Conservation (phyloP, 2,329 filamentous ascomycete species). For the Alternaria atra region DNA sequence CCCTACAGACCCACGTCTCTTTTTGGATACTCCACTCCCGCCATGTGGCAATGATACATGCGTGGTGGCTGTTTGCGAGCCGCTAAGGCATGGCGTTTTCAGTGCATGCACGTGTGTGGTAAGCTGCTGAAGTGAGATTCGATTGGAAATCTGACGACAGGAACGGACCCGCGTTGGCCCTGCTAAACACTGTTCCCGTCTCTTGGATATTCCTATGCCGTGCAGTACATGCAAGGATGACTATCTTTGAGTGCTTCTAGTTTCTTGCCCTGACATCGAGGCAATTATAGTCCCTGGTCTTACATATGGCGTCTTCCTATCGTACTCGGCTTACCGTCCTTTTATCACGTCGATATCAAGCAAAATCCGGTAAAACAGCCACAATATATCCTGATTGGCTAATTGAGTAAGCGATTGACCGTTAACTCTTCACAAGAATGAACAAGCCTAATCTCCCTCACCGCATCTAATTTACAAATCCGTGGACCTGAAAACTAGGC, state of each 20-base stretch:
- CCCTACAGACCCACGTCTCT: background rate
- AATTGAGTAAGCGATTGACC: conserved; percentile 22
- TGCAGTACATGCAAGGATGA: conserved; percentile 5
- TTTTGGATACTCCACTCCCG: conserved; percentile 8
- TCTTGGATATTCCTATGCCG: background rate
- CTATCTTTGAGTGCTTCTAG: background rate
- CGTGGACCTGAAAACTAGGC: background rate
- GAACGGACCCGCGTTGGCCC: background rate
- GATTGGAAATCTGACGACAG: background rate
- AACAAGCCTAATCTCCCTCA: conserved; percentile 13
- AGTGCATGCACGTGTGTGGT: background rate
- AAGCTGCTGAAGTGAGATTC: background rate
- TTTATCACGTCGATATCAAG: conserved; percentile 5
- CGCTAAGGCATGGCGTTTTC: conserved; percentile 2
- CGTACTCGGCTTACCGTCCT: conserved; percentile 17
- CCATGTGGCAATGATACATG: conserved; percentile 19
- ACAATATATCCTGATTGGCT: conserved; percentile 12
- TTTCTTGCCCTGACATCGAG: conserved; percentile 13
- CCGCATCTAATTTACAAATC: conserved; percentile 7
- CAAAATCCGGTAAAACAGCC: conserved; percentile 14
- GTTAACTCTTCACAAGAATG: conserved; percentile 14
- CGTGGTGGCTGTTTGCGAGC: conserved; percentile 4
- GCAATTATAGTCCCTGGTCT: conserved; percentile 7
- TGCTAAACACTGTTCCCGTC: conserved; percentile 1
- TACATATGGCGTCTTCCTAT: conserved; percentile 10